These are phyloP conservation scores for Tolypocladium tropicale DNA, from an alignment of 2,329 filamentous ascomycete genomes.

Conservation along the genomic window DNA sequence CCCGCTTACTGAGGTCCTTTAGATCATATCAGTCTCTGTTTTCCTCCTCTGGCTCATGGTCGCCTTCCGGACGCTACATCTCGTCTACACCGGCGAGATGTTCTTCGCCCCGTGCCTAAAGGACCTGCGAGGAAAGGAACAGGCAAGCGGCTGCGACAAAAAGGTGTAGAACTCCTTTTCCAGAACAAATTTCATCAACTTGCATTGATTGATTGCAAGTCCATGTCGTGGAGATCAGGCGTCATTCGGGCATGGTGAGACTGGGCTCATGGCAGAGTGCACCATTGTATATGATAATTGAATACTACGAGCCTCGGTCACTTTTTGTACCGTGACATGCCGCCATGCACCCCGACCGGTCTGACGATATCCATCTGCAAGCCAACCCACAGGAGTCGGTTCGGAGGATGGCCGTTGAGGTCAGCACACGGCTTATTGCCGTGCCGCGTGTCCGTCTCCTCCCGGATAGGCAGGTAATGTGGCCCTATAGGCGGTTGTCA, in stretches of 20 bases:
- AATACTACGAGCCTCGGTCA: neutral
- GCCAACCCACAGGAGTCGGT: neutral
- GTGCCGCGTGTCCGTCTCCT: neutral
- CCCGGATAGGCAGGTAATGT: neutral
- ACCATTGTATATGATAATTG: too few relatives aligned
- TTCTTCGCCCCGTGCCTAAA: conserved; percentile 34
- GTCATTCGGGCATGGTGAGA: too few relatives aligned
- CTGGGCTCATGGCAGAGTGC: neutral
- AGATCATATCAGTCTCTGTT: conserved; percentile 31
- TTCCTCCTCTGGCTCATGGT: conserved; percentile 32
- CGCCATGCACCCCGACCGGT: neutral
- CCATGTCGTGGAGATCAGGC: neutral
- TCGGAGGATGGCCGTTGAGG: neutral
- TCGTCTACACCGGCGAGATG: conserved; percentile 29
- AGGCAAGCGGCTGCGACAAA: conserved; percentile 14
- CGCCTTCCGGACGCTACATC: conserved; percentile 24
- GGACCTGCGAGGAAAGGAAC: conserved; percentile 22
- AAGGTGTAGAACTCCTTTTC: conserved; percentile 11
- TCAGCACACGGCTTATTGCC: neutral
- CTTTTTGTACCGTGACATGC: neutral
- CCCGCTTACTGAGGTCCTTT: conserved; percentile 4
- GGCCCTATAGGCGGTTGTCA: neutral
- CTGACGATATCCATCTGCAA: neutral
- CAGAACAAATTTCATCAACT: too few relatives aligned
- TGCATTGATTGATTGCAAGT: neutral